Evolutionary conservation across 2,329 filamentous ascomycete genomes (phyloP), one percentile per base, ranked within the genome.

Genomic region (Epichloe gansuensis): DNA sequence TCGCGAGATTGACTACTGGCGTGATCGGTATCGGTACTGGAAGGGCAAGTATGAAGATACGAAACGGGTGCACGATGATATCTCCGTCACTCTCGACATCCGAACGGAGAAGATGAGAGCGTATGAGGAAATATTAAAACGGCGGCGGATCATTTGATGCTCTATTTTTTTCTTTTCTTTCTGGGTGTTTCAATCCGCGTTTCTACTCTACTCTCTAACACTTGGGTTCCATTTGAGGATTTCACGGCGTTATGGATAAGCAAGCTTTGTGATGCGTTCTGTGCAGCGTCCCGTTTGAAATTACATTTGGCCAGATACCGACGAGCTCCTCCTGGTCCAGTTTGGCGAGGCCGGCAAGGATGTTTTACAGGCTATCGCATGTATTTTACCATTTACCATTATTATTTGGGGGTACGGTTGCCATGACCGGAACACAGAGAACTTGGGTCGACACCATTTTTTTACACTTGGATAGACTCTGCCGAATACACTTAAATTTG

Each of bases 1-100:
- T 41, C 57, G 61, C 11, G 64, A 69, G 43, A 61, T 67, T 9
- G 58, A 63, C 3, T 63, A 67, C 40, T 70, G 66, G 67, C 67
- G 64, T 17, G 59, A 65, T 17, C 59, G 62, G 50, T 61, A 57
- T 27, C 54, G 60, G 11, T 61, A 62, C 52, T 66, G 64, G 64
- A 64, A 63, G 54, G 49, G 55, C 49, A 62, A 60, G 45, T 64
- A 61, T 27, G 61, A 66, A 8, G 57, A 61, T 25, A 50, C 60
- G 15, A 57, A 59, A 42, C 58, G 57, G 39, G 52, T 60, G 31
- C 57, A 66, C 44, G 60, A 66, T 44, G 60, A 65, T 8, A 53
- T 65, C 31, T 58, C 58, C 15, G 58, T 59, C 2, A 53, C 64
- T 17, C 51, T 66, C 21, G 63, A 67, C 43, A 56, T 60, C 25